These are phyloP conservation scores for Cucumis melo DNA, from an alignment of 306 rosid genomes.

Conservation along the genomic window DNA sequence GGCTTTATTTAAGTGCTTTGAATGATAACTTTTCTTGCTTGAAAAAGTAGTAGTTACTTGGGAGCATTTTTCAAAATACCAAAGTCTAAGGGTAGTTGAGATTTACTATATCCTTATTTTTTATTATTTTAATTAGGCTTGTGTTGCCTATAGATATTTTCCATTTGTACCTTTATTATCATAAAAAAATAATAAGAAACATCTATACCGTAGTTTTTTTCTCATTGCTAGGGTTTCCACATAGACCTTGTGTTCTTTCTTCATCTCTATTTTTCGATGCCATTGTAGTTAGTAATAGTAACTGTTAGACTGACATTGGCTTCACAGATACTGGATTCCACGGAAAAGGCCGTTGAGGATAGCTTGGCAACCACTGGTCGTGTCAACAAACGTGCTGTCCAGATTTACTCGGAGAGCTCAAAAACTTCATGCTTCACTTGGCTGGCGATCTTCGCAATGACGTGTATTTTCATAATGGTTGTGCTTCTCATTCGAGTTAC, in stretches of 20 bases:
- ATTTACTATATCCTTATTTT: too few species aligned
- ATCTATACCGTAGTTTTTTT: too few species aligned
- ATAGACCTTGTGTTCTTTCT: too few species aligned
- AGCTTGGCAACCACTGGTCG: constrained; percentile 49
- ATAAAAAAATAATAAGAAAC: too few species aligned
- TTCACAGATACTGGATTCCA: constrained; percentile 67
- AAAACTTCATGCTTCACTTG: constrained; percentile 78
- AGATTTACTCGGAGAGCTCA: constrained; percentile 55
- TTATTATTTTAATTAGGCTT: too few species aligned
- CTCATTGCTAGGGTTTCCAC: too few species aligned
- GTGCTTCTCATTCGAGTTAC: constrained; percentile 83
- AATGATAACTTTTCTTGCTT: neutral
- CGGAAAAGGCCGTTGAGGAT: constrained; percentile 71
- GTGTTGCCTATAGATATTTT: too few species aligned
- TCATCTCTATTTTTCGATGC: too few species aligned
- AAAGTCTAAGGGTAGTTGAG: too few species aligned
- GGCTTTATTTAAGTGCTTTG: neutral
- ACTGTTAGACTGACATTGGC: too few species aligned
- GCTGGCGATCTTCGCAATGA: constrained; percentile 60
- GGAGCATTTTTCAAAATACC: neutral
- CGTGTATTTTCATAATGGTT: constrained; percentile 66
- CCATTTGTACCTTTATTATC: too few species aligned
- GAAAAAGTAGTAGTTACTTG: neutral
- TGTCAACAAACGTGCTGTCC: constrained; percentile 52
- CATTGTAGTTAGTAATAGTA: too few species aligned